phyloP scores from a whole-genome alignment of 2,329 filamentous ascomycete species.

The Colletotrichum endophyticum region DNA sequence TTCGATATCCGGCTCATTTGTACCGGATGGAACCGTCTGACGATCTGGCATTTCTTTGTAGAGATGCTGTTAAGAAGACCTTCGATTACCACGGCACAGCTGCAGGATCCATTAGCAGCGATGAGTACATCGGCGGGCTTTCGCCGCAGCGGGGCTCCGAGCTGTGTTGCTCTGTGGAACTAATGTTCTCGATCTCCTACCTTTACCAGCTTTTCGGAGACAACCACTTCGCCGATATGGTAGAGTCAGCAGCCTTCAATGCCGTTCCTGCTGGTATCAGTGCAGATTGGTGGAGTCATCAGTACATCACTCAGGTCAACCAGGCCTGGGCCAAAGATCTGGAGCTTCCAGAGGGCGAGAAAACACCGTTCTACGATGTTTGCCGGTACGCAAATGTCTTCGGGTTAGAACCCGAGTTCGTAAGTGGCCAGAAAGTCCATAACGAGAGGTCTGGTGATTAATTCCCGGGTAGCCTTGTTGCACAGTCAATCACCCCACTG shows the following conservation, averaged over 20 bases:
- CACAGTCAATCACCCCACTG: slow-evolving; percentile 63
- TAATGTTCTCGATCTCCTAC: slow-evolving; percentile 35
- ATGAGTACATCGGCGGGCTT: slow-evolving; percentile 42
- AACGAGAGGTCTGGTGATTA: accelerated
- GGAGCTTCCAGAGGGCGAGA: slow-evolving; percentile 25
- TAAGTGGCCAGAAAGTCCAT: background rate
- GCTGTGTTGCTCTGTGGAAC: slow-evolving; percentile 38
- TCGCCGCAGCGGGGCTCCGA: slow-evolving; percentile 41
- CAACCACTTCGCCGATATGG: slow-evolving; percentile 51
- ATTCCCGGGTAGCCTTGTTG: slow-evolving; percentile 48
- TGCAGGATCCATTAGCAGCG: slow-evolving; percentile 45
- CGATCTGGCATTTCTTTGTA: slow-evolving; percentile 37
- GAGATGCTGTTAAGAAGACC: slow-evolving; percentile 40
- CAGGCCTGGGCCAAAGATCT: slow-evolving; percentile 51
- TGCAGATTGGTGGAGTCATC: slow-evolving; percentile 58
- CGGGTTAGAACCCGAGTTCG: slow-evolving; percentile 55
- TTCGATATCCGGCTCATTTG: slow-evolving; percentile 43
- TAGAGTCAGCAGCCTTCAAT: slow-evolving; percentile 59
- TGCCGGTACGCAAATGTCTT: slow-evolving; percentile 24
- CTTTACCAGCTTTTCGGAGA: slow-evolving; percentile 36
- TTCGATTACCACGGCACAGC: slow-evolving; percentile 42
- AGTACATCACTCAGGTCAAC: slow-evolving; percentile 60
- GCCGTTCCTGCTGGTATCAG: slow-evolving; percentile 56
- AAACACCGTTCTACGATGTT: slow-evolving; percentile 45
- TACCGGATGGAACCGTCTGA: slow-evolving; percentile 44